Evolutionary conservation across 345 rosid species (phyloP).

Genomic region (Lepidium aucheri): DNA sequence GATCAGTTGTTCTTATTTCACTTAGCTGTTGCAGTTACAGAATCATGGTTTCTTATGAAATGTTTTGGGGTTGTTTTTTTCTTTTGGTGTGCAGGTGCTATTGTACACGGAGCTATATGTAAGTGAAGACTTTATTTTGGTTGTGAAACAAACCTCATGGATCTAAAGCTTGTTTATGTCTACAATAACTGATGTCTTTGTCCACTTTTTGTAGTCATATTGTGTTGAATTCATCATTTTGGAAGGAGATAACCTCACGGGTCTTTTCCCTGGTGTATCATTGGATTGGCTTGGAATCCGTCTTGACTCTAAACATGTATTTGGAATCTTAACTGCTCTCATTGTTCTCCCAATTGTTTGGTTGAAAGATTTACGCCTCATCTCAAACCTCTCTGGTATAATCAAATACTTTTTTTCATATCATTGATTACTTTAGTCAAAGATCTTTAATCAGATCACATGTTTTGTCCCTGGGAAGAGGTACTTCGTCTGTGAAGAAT

Average conservation of each 20-base stretch:
- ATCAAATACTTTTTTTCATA: not conserved
- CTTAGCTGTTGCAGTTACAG: not conserved
- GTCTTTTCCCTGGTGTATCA: constrained; percentile 73
- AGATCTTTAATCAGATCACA: not conserved
- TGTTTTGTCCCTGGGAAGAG: no score
- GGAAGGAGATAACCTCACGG: constrained; percentile 90
- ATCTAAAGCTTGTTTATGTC: not conserved
- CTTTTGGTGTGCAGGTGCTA: constrained; percentile 44
- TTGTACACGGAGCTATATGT: constrained; percentile 78
- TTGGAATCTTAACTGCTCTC: constrained; percentile 66
- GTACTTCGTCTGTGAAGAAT: no score
- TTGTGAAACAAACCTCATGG: not conserved
- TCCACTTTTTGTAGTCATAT: constrained; percentile 50
- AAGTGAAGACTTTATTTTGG: constrained; percentile 27
- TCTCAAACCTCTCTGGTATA: constrained; percentile 85
- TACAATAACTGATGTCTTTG: not conserved
- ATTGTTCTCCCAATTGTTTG: constrained; percentile 80
- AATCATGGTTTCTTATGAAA: not conserved
- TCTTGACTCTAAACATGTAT: constrained; percentile 66
- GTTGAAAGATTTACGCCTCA: constrained; percentile 66
- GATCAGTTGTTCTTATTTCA: constrained; percentile 7
- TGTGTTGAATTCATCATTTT: constrained; percentile 84
- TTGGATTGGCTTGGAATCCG: constrained; percentile 48
- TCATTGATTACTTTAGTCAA: constrained; percentile 6
- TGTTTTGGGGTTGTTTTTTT: constrained; percentile 27